phyloP scores from a whole-genome alignment of 495 filamentous ascomycete genomes.

The Bathelium albidoporum region DNA sequence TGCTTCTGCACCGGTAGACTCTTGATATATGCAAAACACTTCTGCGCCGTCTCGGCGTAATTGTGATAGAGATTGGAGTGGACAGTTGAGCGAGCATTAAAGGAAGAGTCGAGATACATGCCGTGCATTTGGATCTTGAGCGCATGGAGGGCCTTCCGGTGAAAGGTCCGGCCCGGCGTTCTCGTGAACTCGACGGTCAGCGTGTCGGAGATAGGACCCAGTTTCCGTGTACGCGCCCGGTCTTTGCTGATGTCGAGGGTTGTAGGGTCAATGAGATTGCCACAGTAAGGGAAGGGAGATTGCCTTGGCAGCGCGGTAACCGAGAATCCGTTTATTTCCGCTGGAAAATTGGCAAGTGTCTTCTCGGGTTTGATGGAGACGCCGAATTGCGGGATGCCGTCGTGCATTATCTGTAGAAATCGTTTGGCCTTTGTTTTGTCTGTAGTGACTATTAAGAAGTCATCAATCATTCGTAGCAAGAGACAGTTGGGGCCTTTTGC shows the following conservation, averaged over 20 bases:
- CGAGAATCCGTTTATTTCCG: constrained; percentile 43
- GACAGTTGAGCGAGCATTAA: constrained; percentile 61
- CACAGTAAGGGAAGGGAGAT: constrained; percentile 75
- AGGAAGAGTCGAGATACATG: constrained; percentile 79
- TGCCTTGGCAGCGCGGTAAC: constrained; percentile 43
- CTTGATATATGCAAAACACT: constrained; percentile 70
- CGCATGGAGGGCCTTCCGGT: constrained; percentile 64
- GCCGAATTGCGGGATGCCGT: constrained; percentile 67
- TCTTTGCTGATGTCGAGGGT: constrained; percentile 67
- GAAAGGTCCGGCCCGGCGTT: constrained; percentile 60
- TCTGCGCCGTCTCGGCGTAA: constrained; percentile 68
- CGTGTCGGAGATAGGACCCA: constrained; percentile 46
- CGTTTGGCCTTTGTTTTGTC: constrained; percentile 48
- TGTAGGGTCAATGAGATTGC: constrained; percentile 59
- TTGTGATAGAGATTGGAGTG: constrained; percentile 62
- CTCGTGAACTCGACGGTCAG: constrained; percentile 67
- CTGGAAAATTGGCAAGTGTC: constrained; percentile 75
- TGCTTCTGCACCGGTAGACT: constrained; percentile 46
- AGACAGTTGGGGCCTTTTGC: constrained; percentile 48
- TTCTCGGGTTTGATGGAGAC: constrained; percentile 68
- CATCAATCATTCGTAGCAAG: constrained; percentile 75
- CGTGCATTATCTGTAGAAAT: constrained; percentile 72
- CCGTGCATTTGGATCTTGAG: constrained; percentile 81
- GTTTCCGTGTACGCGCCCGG: constrained; percentile 38
- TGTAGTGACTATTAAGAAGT: constrained; percentile 81